Evolutionary conservation across 768 basidiomycete genomes (phyloP).

Genomic region (Leccinum arenicola): DNA sequence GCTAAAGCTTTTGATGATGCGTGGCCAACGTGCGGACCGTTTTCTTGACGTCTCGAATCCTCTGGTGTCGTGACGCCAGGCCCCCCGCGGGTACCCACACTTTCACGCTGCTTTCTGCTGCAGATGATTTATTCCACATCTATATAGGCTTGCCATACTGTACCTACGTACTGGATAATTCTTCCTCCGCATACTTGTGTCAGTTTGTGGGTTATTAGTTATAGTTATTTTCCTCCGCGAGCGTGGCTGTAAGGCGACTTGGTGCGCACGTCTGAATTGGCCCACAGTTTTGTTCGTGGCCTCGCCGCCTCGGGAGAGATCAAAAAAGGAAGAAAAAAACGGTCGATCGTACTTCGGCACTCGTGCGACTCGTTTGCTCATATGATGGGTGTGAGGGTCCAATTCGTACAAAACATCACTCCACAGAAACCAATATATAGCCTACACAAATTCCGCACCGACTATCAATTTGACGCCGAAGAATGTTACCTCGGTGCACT

Average conservation of each 20-base stretch:
- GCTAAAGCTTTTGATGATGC: background rate
- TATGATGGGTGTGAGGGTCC: too few species aligned
- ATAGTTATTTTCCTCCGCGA: background rate
- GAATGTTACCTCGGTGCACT: background rate
- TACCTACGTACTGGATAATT: constrained; percentile 15
- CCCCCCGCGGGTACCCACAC: background rate
- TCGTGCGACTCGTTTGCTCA: too few species aligned
- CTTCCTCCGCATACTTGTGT: background rate
- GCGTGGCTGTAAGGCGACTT: background rate
- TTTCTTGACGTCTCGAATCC: background rate
- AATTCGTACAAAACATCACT: too few species aligned
- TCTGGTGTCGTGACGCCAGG: background rate
- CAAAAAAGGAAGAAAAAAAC: too few species aligned
- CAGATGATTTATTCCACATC: constrained; percentile 30
- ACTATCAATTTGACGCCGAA: background rate
- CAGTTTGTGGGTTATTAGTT: background rate
- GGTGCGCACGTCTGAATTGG: background rate
- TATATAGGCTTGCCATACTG: constrained; percentile 22
- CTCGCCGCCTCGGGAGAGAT: too few species aligned
- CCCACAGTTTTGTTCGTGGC: too few species aligned
- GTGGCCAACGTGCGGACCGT: background rate
- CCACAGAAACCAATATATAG: too few species aligned
- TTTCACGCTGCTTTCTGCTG: background rate
- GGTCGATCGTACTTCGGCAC: too few species aligned
- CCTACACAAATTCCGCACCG: too few species aligned